Conservation (phyloP, 768 basidiomycete species). For the Psilocybe tampanensis region DNA sequence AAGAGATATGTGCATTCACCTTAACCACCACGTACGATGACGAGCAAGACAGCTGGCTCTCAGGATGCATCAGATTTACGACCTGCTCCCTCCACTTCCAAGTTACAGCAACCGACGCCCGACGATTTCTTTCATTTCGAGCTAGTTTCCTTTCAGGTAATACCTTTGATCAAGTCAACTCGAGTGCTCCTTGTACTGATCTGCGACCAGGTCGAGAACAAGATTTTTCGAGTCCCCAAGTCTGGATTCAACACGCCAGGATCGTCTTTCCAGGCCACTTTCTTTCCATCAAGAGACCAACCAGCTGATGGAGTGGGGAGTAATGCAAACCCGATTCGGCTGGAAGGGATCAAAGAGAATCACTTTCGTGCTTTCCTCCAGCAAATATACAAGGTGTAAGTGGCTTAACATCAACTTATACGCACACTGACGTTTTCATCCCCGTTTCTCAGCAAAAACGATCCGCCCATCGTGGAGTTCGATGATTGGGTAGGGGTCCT, state of each 20-base stretch:
- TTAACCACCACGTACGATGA: no score
- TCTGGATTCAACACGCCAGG: not conserved
- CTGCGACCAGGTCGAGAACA: not conserved
- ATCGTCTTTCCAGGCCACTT: not conserved
- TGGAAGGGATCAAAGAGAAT: not conserved
- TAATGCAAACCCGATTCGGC: not conserved
- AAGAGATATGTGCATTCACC: no score
- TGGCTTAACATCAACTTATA: not conserved
- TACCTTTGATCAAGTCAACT: no score
- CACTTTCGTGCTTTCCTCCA: not conserved
- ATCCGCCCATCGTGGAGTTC: not conserved
- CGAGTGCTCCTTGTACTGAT: no score
- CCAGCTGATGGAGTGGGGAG: not conserved
- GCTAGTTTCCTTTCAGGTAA: not conserved
- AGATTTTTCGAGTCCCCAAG: not conserved
- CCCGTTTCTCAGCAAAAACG: not conserved
- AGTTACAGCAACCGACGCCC: not conserved
- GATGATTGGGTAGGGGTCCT: not conserved
- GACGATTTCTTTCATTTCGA: not conserved
- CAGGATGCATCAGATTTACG: no score
- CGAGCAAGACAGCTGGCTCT: no score
- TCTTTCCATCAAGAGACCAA: not conserved
- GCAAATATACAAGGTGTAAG: not conserved
- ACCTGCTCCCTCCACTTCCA: not conserved
- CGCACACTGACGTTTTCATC: no score